These are phyloP conservation scores for Salix udensis DNA, from an alignment of 345 rosid species.

Conservation along the genomic window DNA sequence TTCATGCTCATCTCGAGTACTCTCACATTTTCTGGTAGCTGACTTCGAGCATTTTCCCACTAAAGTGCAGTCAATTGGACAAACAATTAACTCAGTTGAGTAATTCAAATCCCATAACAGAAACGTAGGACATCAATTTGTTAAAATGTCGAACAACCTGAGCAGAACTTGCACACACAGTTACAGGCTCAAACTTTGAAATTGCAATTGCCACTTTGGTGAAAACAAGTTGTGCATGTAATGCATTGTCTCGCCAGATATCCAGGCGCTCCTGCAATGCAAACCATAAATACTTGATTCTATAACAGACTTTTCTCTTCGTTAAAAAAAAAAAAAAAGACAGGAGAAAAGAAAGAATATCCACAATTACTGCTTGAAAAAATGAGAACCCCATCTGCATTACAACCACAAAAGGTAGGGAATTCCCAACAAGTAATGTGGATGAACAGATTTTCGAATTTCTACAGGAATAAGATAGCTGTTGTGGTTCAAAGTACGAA, in stretches of 20 bases:
- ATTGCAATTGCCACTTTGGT: conserved; percentile 68
- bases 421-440: too few relatives aligned
- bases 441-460: too few relatives aligned
- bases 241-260: conserved; percentile 77
- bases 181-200: conserved; percentile 72
- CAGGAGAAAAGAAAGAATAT: neutral
- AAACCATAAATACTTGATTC: neutral
- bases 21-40: conserved; percentile 66
- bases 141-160: conserved; percentile 51
- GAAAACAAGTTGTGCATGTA: conserved; percentile 56
- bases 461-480: too few relatives aligned
- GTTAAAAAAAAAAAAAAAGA: neutral
- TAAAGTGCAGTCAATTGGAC: conserved; percentile 20
- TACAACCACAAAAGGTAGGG: too few relatives aligned
- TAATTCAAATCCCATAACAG: neutral
- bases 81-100: neutral
- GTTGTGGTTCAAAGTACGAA: too few relatives aligned
- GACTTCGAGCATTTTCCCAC: conserved; percentile 84
- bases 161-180: conserved; percentile 79
- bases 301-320: neutral
- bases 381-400: too few relatives aligned
- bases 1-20: conserved; percentile 92
- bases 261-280: conserved; percentile 75
- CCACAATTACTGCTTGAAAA: too few relatives aligned
- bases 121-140: conserved; percentile 3